A percentile compares a stretch with the other conserved stretches of the same genome.
Conservation (phyloP, 2,329 filamentous ascomycete genomes). For the Proliferodiscus dingleyae region DNA sequence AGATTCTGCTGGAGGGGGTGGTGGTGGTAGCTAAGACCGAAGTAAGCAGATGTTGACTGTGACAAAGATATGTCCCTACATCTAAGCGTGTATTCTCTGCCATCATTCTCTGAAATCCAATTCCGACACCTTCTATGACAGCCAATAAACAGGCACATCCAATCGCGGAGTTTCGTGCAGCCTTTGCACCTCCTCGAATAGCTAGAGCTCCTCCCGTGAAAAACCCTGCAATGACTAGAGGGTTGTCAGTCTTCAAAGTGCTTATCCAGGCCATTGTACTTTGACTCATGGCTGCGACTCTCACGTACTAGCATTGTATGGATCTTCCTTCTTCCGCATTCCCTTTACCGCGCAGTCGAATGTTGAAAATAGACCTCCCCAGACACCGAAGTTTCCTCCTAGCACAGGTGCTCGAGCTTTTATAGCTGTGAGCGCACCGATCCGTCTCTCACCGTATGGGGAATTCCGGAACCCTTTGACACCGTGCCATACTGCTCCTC, state of each 20-base stretch:
- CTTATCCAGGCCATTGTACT: neutral
- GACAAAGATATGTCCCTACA: constrained; percentile 37
- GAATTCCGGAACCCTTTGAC: constrained; percentile 91
- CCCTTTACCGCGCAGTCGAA: constrained; percentile 98
- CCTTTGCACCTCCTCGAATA: constrained; percentile 85
- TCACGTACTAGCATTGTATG: constrained; percentile 78
- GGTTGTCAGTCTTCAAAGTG: constrained; percentile 9
- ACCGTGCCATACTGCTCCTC: constrained; percentile 89
- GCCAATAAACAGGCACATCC: constrained; percentile 91
- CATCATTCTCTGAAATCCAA: constrained; percentile 93
- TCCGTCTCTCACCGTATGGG: constrained; percentile 87
- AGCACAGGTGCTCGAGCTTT: constrained; percentile 95
- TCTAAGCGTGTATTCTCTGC: constrained; percentile 83
- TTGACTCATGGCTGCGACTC: neutral
- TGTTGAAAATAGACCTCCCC: constrained; percentile 92
- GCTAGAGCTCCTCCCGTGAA: constrained; percentile 92
- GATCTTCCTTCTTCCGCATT: constrained; percentile 91
- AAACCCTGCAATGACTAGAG: constrained; percentile 79
- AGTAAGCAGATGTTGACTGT: constrained; percentile 4
- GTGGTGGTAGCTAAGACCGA: constrained; percentile 23
- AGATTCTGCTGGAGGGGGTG: constrained; percentile 28
- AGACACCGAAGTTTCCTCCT: constrained; percentile 96
- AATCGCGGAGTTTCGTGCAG: constrained; percentile 91
- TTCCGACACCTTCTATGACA: constrained; percentile 96
- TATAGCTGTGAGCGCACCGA: constrained; percentile 93